Percentiles rank a stretch among this genome's conserved stretches.
Evolutionary conservation across 257 asterid species (phyloP).

Genomic region (Phtheirospermum japonicum): DNA sequence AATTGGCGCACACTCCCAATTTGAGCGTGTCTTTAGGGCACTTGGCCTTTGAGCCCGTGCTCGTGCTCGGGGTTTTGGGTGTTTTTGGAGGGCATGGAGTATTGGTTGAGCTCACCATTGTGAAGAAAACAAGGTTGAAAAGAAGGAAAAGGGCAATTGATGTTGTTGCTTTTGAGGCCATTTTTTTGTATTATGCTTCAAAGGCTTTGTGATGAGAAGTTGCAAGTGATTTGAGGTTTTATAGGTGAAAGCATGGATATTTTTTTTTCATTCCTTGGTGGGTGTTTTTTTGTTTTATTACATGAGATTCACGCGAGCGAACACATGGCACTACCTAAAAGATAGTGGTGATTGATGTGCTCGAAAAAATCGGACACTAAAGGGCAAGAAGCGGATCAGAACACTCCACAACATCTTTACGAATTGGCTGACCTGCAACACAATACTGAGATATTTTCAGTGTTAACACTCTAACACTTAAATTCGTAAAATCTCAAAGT

Average conservation of each 20-base stretch:
- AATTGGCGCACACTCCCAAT: constrained; percentile 36
- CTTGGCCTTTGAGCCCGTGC: constrained; percentile 21
- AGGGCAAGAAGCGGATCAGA: too few species aligned
- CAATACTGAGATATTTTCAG: too few species aligned
- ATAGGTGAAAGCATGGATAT: neutral
- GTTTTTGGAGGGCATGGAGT: constrained; percentile 21
- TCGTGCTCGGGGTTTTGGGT: neutral
- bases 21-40: constrained; percentile 41
- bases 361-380: too few species aligned
- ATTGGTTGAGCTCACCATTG: constrained; percentile 25
- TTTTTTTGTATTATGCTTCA: too few species aligned
- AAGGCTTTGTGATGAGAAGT: neutral
- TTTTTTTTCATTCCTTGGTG: neutral
- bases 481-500: too few species aligned
- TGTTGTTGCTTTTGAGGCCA: constrained; percentile 32
- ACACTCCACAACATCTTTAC: too few species aligned
- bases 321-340: neutral
- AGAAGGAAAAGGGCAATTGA: constrained; percentile 28
- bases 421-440: too few species aligned
- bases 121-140: constrained; percentile 33
- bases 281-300: too few species aligned
- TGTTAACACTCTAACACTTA: too few species aligned
- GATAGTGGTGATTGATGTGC: too few species aligned
- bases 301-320: neutral
- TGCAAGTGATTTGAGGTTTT: neutral